Percentiles rank a stretch among this genome's conserved stretches.
Evolutionary conservation across 768 basidiomycete species (phyloP).

Genomic region (Epithele typhae): DNA sequence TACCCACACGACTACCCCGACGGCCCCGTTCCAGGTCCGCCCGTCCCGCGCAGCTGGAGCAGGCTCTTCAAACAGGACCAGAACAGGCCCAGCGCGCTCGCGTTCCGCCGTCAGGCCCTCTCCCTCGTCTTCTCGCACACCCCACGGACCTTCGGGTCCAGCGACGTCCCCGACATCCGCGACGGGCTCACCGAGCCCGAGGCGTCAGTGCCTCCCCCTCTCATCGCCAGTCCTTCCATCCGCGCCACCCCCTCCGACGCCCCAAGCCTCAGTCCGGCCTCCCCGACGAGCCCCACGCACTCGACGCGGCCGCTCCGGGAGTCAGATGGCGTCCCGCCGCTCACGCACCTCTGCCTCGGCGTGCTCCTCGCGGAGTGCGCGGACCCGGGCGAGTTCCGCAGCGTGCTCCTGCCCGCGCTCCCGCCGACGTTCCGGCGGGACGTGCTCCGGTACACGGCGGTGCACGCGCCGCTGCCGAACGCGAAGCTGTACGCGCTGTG

Average conservation of each 20-base stretch:
- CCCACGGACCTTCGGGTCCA: constrained; percentile 11
- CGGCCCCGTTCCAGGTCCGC: constrained; percentile 23
- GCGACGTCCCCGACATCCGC: constrained; percentile 10
- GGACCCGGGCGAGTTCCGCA: constrained; percentile 38
- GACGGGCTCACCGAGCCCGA: no score
- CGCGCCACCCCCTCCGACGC: no score
- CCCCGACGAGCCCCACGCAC: no score
- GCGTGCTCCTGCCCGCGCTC: constrained; percentile 45
- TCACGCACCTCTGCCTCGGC: constrained; percentile 56
- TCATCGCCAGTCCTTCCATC: no score
- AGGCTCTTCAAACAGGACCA: constrained; percentile 24
- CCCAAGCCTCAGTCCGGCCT: no score
- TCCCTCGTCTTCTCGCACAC: constrained; percentile 42
- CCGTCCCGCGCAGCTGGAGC: constrained; percentile 54
- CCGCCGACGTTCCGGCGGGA: constrained; percentile 56
- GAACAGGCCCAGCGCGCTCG: constrained; percentile 23
- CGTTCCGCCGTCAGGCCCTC: constrained; percentile 56
- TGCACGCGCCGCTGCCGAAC: constrained; percentile 51
- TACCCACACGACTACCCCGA: constrained; percentile 21
- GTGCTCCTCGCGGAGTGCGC: constrained; percentile 31
- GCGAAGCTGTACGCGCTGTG: constrained; percentile 48
- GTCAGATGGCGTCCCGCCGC: constrained; percentile 37
- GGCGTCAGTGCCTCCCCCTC: no score
- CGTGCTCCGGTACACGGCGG: constrained; percentile 53
- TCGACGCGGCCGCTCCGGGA: background rate